phyloP scores from a whole-genome alignment of 257 asterid genomes.

The Salvia splendens region DNA sequence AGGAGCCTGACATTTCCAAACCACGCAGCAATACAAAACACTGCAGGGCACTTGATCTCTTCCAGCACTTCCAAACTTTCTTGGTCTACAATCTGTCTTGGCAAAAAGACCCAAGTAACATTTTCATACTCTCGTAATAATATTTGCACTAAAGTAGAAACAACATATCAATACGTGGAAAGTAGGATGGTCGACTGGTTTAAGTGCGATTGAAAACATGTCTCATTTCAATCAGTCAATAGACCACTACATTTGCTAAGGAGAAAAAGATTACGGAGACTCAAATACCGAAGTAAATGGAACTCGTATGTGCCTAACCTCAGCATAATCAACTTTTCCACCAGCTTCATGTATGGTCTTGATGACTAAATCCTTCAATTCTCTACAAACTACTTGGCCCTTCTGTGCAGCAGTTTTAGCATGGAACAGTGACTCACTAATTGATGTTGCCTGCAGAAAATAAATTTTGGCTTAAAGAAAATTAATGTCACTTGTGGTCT shows the following conservation, averaged over 20 bases:
- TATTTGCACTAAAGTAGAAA: background rate
- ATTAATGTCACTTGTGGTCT: background rate
- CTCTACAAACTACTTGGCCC: slow-evolving; percentile 56
- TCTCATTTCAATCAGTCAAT: background rate
- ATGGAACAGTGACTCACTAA: slow-evolving; percentile 54
- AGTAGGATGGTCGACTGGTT: background rate
- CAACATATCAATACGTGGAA: background rate
- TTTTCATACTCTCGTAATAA: background rate
- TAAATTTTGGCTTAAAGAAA: background rate
- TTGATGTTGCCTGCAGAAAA: slow-evolving; percentile 68
- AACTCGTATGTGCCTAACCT: slow-evolving; percentile 47
- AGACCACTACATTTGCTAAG: background rate
- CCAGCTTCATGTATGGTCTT: slow-evolving; percentile 59
- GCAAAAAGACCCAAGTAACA: background rate
- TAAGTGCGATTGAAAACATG: background rate
- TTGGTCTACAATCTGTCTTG: slow-evolving; percentile 78
- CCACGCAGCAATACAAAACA: slow-evolving; percentile 85
- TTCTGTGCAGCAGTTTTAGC: slow-evolving; percentile 64
- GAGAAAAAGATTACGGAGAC: background rate
- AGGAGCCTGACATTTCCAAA: slow-evolving; percentile 80
- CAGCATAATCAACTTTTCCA: slow-evolving; percentile 86
- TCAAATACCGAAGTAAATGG: background rate
- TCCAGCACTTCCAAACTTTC: slow-evolving; percentile 56
- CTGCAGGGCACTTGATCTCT: slow-evolving; percentile 64
- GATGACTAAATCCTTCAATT: slow-evolving; percentile 51